Conservation (phyloP, 2,329 filamentous ascomycete species). For the Xylaria multiplex region DNA sequence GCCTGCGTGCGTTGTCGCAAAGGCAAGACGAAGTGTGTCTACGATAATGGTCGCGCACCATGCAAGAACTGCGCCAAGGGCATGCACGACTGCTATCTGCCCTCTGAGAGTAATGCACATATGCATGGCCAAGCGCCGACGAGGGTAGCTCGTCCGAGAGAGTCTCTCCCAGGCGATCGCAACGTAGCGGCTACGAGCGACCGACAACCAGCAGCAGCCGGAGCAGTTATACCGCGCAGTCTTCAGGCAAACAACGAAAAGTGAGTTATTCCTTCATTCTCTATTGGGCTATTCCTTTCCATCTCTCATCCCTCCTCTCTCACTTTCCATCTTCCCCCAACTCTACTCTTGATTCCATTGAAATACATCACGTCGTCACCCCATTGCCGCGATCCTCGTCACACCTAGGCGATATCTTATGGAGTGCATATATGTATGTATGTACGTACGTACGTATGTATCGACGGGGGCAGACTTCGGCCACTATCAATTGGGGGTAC, state of each 20-base stretch:
- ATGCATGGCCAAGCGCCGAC: conserved; percentile 69
- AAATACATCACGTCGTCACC: neutral
- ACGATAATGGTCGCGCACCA: conserved; percentile 69
- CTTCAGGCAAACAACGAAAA: conserved; percentile 62
- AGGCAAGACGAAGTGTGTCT: conserved; percentile 72
- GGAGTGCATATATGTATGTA: no score
- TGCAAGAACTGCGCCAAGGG: conserved; percentile 73
- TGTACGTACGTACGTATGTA: no score
- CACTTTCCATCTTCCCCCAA: neutral
- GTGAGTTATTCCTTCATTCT: conserved; percentile 55
- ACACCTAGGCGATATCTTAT: neutral
- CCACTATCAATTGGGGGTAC: conserved; percentile 26
- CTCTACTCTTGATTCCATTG: neutral
- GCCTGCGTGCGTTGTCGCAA: conserved; percentile 72
- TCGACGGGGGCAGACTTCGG: conserved; percentile 22
- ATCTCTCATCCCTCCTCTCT: neutral
- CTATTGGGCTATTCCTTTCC: conserved; percentile 16
- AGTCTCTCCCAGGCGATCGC: conserved; percentile 64
- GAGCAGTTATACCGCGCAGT: conserved; percentile 57
- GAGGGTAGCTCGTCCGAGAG: conserved; percentile 62
- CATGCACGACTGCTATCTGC: conserved; percentile 71
- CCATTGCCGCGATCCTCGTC: conserved; percentile 12
- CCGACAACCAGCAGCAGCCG: conserved; percentile 58
- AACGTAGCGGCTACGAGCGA: conserved; percentile 56
- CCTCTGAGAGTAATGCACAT: conserved; percentile 68